These are phyloP conservation scores for Rutstroemia sp. DNA, from an alignment of 2,329 filamentous ascomycete genomes.

Conservation along the genomic window DNA sequence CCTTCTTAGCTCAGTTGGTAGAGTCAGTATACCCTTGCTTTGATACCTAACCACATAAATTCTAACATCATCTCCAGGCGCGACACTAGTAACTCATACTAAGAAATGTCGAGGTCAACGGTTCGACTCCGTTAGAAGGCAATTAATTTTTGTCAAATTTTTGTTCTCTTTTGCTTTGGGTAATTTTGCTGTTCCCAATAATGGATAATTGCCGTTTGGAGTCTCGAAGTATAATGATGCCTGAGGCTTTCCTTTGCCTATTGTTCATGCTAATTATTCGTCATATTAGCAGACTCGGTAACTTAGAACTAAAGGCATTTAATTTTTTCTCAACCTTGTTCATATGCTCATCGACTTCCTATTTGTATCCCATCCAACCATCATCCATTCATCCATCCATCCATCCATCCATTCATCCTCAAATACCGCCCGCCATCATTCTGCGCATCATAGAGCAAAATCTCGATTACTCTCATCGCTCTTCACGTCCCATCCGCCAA, in stretches of 20 bases:
- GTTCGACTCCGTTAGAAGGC: conserved; percentile 1
- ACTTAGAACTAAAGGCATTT: background rate
- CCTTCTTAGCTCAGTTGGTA: conserved; percentile 2
- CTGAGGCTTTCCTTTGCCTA: background rate
- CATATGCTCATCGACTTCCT: background rate
- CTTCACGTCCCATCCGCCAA: too few species aligned
- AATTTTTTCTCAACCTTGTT: background rate
- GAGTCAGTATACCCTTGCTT: background rate
- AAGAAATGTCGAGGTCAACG: background rate
- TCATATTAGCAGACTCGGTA: background rate
- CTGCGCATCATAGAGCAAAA: too few species aligned
- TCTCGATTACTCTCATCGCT: too few species aligned
- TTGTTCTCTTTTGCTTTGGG: background rate
- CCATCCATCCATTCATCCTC: too few species aligned
- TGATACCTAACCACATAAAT: too few species aligned
- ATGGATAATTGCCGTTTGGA: background rate
- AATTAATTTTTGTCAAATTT: background rate
- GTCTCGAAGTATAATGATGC: background rate
- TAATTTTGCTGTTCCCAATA: too few species aligned
- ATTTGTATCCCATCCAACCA: background rate
- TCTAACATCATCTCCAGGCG: background rate
- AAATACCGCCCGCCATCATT: too few species aligned
- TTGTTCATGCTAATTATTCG: background rate
- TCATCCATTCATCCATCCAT: background rate
- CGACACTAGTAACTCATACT: background rate